Evolutionary conservation across 352 stramenopile species (phyloP).

Genomic region (Globisporangium middletonii): DNA sequence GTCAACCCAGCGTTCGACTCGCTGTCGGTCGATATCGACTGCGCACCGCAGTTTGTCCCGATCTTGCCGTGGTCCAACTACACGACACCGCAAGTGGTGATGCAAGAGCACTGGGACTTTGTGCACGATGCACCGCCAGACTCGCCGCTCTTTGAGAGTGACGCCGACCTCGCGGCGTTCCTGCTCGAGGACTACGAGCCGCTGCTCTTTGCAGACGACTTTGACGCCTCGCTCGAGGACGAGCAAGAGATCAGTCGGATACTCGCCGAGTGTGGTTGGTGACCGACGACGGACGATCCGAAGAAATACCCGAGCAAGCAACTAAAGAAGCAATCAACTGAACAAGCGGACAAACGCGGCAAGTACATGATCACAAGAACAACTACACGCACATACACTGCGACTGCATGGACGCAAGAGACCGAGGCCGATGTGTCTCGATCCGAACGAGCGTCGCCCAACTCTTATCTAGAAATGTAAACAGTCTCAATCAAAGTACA

Average conservation of each 20-base stretch:
- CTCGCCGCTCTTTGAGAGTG: conserved; percentile 12
- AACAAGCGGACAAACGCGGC: not conserved
- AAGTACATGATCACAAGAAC: not conserved
- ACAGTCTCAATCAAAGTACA: too few relatives aligned
- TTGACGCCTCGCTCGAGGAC: conserved; percentile 10
- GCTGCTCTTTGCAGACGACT: conserved; percentile 12
- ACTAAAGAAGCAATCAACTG: not conserved
- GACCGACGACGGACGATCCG: not conserved
- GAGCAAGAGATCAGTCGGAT: conserved; percentile 18
- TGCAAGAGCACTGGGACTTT: conserved; percentile 16
- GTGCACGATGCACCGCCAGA: conserved; percentile 5
- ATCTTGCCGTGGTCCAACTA: conserved; percentile 10
- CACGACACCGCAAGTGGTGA: conserved; percentile 13
- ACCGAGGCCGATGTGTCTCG: too few relatives aligned
- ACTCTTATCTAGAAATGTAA: too few relatives aligned
- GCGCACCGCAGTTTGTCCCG: conserved; percentile 11
- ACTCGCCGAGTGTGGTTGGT: conserved; percentile 16
- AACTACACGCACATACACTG: too few relatives aligned
- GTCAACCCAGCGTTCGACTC: not conserved
- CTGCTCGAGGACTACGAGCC: conserved; percentile 19
- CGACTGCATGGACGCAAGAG: too few relatives aligned
- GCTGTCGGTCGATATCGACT: not conserved
- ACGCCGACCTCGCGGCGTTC: conserved; percentile 13
- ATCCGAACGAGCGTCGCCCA: too few relatives aligned
- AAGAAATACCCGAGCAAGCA: too few relatives aligned